Conservation (phyloP, 805 yeast species). For the Ascoidea rubescens region DNA sequence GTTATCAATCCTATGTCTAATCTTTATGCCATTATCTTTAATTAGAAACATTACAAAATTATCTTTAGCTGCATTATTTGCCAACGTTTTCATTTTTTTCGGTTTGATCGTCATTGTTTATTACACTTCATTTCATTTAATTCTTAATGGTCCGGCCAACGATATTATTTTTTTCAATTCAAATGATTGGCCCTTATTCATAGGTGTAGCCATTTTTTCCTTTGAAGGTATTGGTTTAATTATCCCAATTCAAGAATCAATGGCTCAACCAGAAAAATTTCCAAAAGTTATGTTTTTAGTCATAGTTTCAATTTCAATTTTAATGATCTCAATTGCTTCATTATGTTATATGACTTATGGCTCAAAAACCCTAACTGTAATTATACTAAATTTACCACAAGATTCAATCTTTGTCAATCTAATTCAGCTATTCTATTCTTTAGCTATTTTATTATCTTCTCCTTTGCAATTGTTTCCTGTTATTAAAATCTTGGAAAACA, state of each 20-base stretch:
- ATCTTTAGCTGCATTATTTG: slow-evolving; percentile 57
- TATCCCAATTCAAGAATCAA: slow-evolving; percentile 72
- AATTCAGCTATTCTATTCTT: slow-evolving; percentile 58
- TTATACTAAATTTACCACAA: slow-evolving; percentile 62
- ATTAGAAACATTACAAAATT: slow-evolving; percentile 66
- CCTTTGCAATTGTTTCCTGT: slow-evolving; percentile 79
- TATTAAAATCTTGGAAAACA: slow-evolving; percentile 54
- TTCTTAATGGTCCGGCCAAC: slow-evolving; percentile 30
- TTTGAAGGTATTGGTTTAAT: slow-evolving; percentile 78
- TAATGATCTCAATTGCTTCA: slow-evolving; percentile 51
- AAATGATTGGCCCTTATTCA: slow-evolving; percentile 52
- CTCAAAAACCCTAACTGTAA: slow-evolving; percentile 45
- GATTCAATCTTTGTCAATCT: slow-evolving; percentile 42
- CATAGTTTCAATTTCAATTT: slow-evolving; percentile 42
- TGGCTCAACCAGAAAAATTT: slow-evolving; percentile 62
- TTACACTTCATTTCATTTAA: slow-evolving; percentile 34
- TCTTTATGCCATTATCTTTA: slow-evolving; percentile 56
- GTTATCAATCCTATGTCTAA: slow-evolving; percentile 38
- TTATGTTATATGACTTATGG: slow-evolving; percentile 67
- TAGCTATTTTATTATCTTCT: slow-evolving; percentile 64
- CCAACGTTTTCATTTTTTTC: slow-evolving; percentile 51
- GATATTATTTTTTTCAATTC: slow-evolving; percentile 41
- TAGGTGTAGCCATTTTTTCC: slow-evolving; percentile 81
- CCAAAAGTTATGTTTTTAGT: slow-evolving; percentile 52
- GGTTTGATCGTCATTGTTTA: slow-evolving; percentile 55